Conservation (phyloP, 2,329 filamentous ascomycete genomes). For the Xylariaceae sp. region DNA sequence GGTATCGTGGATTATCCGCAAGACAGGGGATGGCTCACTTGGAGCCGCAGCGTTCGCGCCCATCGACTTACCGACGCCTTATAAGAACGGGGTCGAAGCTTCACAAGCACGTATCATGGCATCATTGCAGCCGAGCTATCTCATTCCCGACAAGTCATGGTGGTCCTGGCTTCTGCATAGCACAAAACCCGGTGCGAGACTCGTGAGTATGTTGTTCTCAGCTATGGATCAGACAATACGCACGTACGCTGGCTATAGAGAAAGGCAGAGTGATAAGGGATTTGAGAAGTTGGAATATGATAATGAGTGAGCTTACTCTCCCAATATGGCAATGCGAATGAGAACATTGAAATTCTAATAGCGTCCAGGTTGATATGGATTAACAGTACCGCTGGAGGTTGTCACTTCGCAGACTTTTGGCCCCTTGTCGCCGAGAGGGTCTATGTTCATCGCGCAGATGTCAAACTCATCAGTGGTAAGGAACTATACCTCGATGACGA, state of each 20-base stretch:
- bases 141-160: slow-evolving; percentile 18
- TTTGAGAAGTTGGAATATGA: slow-evolving; percentile 25
- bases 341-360: too few relatives aligned
- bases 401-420: slow-evolving; percentile 26
- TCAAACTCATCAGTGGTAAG: slow-evolving; percentile 15
- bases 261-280: slow-evolving; percentile 18
- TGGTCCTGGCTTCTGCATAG: slow-evolving; percentile 21
- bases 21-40: slow-evolving; percentile 25
- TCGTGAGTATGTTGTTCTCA: slow-evolving; percentile 18
- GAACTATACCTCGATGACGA: slow-evolving; percentile 18
- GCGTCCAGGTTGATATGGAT: slow-evolving; percentile 24
- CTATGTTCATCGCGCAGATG: slow-evolving; percentile 16
- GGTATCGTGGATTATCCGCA: slow-evolving; percentile 33
- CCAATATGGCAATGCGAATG: too few relatives aligned
- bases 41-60: slow-evolving; percentile 29
- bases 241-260: slow-evolving; percentile 22
- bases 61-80: slow-evolving; percentile 24
- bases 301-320: slow-evolving; percentile 22
- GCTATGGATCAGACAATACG: slow-evolving; percentile 19
- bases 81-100: slow-evolving; percentile 24
- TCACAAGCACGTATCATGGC: slow-evolving; percentile 21
- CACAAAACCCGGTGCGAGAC: slow-evolving; percentile 14
- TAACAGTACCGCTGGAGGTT: slow-evolving; percentile 24
- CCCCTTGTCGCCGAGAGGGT: slow-evolving; percentile 23
- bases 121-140: slow-evolving; percentile 18